A percentile compares a stretch with the other conserved stretches of the same genome.
phyloP scores from a whole-genome alignment of 805 yeast species.

The Wickerhamomyces rabaulensis region DNA sequence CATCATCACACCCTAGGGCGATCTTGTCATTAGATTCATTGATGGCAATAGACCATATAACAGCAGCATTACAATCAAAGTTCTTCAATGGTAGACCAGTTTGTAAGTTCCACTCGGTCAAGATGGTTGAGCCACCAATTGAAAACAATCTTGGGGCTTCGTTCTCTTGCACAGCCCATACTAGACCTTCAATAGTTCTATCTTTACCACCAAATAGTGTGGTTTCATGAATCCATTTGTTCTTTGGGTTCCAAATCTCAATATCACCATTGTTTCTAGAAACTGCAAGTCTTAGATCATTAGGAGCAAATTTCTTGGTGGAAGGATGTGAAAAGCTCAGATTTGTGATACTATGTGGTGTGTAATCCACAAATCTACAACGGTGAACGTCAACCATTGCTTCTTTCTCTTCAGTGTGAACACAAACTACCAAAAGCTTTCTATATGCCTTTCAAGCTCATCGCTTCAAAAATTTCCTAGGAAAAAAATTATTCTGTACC shows the following conservation, averaged over 20 bases:
- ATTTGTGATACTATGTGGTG: conserved; percentile 80
- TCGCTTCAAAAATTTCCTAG: conserved; percentile 8
- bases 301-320: conserved; percentile 39
- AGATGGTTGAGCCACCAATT: conserved; percentile 86
- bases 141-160: conserved; percentile 73
- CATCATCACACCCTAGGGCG: conserved; percentile 95
- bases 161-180: conserved; percentile 58
- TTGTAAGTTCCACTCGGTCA: conserved; percentile 87
- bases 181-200: conserved; percentile 82
- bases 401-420: not conserved
- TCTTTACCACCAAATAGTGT: conserved; percentile 74
- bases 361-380: conserved; percentile 85
- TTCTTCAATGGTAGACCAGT: conserved; percentile 70
- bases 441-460: not conserved
- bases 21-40: conserved; percentile 56
- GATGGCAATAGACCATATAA: conserved; percentile 83
- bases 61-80: conserved; percentile 88
- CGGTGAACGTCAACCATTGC: conserved; percentile 51
- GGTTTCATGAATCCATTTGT: conserved; percentile 75
- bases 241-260: conserved; percentile 90
- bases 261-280: conserved; percentile 94
- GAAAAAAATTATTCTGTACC: not conserved
- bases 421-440: not conserved
- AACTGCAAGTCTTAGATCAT: conserved; percentile 72
- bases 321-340: conserved; percentile 69